Evolutionary conservation across 805 yeast species (phyloP).

Genomic region (Lipomyces anomalus): DNA sequence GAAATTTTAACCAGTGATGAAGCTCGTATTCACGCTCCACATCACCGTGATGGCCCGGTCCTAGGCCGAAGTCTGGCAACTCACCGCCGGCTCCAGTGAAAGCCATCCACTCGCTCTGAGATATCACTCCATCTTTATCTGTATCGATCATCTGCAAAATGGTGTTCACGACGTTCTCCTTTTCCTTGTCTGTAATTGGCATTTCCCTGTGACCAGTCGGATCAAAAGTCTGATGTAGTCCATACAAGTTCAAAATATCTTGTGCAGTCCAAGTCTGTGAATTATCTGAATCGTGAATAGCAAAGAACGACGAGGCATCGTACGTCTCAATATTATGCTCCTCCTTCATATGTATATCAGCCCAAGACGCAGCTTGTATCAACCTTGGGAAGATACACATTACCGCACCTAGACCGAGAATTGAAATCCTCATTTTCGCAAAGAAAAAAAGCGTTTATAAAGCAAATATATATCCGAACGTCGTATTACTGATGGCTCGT

Average conservation of each 20-base stretch:
- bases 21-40: slow-evolving; percentile 90
- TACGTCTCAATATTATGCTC: slow-evolving; percentile 77
- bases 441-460: too few species aligned
- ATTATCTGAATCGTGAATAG: slow-evolving; percentile 59
- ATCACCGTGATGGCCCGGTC: slow-evolving; percentile 91
- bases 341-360: slow-evolving; percentile 81
- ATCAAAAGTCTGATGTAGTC: slow-evolving; percentile 49
- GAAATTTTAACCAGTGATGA: slow-evolving; percentile 80
- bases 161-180: slow-evolving; percentile 47
- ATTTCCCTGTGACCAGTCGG: slow-evolving; percentile 33
- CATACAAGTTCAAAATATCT: slow-evolving; percentile 78
- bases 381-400: neutral
- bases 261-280: slow-evolving; percentile 52
- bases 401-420: too few species aligned
- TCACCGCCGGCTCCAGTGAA: slow-evolving; percentile 59
- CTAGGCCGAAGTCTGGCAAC: slow-evolving; percentile 88
- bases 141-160: slow-evolving; percentile 60
- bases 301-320: slow-evolving; percentile 72
- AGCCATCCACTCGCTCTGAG: slow-evolving; percentile 62
- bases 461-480: too few species aligned
- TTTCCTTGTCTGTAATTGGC: slow-evolving; percentile 48
- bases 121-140: slow-evolving; percentile 58
- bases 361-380: slow-evolving; percentile 44
- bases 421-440: too few species aligned
- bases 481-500: too few species aligned